These are phyloP conservation scores for Chaetomiaceae sp. DNA, from an alignment of 2,329 filamentous ascomycete species.

Conservation along the genomic window DNA sequence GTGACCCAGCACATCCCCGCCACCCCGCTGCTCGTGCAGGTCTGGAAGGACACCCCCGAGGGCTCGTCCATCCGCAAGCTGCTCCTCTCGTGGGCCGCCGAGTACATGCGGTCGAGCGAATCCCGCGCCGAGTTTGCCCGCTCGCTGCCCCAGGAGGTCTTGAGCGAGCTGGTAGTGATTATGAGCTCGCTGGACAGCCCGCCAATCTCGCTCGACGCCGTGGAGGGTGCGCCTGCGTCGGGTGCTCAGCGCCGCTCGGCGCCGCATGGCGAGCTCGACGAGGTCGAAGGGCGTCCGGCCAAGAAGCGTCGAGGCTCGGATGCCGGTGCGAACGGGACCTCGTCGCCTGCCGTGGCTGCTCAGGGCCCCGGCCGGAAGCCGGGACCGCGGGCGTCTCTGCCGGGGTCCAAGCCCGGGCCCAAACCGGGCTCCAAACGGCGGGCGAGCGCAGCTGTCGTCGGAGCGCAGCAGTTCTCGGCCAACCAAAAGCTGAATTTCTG, in stretches of 20 bases:
- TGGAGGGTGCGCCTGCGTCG: conserved; percentile 7
- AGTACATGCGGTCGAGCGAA: conserved; percentile 57
- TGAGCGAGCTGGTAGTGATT: conserved; percentile 57
- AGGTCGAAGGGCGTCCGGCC: conserved; percentile 26
- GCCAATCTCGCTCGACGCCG: conserved; percentile 30
- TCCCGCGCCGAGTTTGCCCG: conserved; percentile 54
- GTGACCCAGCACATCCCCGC: conserved; percentile 52
- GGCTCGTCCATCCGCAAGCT: conserved; percentile 55
- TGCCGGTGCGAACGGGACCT: conserved; percentile 22
- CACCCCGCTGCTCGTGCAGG: conserved; percentile 53
- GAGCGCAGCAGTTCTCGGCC: conserved; percentile 31
- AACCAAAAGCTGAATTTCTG: conserved; percentile 54
- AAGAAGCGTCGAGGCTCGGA: conserved; percentile 43
- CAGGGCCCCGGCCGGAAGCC: conserved; percentile 27
- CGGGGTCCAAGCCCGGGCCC: conserved; percentile 22
- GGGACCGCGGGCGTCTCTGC: conserved; percentile 29
- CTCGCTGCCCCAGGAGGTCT: conserved; percentile 56
- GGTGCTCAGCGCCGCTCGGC: conserved; percentile 30
- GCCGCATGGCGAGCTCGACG: conserved; percentile 34
- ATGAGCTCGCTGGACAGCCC: conserved; percentile 52
- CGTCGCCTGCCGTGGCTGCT: conserved; percentile 18
- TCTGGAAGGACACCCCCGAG: conserved; percentile 58
- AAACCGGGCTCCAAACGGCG: conserved; percentile 32
- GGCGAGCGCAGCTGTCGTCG: conserved; percentile 24
- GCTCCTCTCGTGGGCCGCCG: conserved; percentile 57